phyloP scores from a whole-genome alignment of 2,329 filamentous ascomycete species.

The Beauveria sp. region DNA sequence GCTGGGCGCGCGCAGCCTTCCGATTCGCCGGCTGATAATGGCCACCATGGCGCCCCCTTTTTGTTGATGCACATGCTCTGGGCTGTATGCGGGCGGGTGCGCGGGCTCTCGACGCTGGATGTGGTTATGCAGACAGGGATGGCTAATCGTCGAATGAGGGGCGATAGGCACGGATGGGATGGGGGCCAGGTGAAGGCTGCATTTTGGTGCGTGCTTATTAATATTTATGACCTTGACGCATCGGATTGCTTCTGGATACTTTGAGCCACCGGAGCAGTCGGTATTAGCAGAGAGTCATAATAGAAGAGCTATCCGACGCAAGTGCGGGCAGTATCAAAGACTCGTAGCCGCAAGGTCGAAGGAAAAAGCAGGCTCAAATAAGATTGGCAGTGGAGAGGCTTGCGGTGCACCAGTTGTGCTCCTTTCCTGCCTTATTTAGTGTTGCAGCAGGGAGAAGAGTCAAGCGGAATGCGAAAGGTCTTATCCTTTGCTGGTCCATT shows the following conservation, averaged over 20 bases:
- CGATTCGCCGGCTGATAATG: not conserved
- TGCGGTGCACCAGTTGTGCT: not conserved
- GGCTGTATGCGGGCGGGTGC: not conserved
- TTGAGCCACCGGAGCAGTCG: too few species aligned
- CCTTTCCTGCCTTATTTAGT: not conserved
- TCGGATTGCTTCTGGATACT: too few species aligned
- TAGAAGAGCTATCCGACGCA: not conserved
- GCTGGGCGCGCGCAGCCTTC: not conserved
- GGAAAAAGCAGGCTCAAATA: not conserved
- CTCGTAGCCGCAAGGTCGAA: too few species aligned
- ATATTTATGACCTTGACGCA: too few species aligned
- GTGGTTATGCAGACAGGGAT: not conserved
- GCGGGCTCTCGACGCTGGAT: not conserved
- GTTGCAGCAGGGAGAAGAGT: not conserved
- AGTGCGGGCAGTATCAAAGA: not conserved
- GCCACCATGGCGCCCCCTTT: not conserved
- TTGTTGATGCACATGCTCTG: not conserved
- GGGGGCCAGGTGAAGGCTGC: not conserved
- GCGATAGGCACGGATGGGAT: not conserved
- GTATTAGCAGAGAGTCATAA: too few species aligned
- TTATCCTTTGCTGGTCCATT: not conserved
- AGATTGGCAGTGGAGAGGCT: conserved; percentile 8
- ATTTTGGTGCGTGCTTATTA: not conserved
- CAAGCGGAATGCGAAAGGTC: not conserved
- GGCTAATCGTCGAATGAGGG: not conserved